Evolutionary conservation across 192 early-diverging fungal genomes (phyloP), one percentile per base, ranked within the genome.

Genomic region (Coemansia reversa): DNA sequence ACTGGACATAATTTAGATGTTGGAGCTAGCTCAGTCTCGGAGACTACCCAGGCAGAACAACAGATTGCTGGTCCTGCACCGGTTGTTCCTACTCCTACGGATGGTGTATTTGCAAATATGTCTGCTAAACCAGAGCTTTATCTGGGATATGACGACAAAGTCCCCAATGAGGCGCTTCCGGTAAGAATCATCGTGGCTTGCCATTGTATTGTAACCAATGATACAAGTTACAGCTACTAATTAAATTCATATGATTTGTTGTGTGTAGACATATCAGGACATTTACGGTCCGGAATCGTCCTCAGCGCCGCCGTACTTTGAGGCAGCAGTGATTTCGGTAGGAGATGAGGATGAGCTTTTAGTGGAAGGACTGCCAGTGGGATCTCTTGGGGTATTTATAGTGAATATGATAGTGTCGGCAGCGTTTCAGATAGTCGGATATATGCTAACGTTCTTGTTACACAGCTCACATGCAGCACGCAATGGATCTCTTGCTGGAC

Each of bases 321-420:
- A 92, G 74, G 90, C 92, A 0, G 90, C 92, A 11, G 83, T 90
- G 8, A 85, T 91, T 58, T 79, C 86, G 9, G 83, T 88, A 30
- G 87, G 87, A 12, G 86, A 91, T 66, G 91, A 92, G 42, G 95
- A 93, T 51, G 88, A 94, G 69, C 74, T 98, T 4, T 74, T 95
- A 7, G 88, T 98, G 9, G 96, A 98, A 59, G 93, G 95, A 12
- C 60, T 98, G 61, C 93, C 96, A 3, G 93, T 95, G 7, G 95
- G 95, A 7, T 86, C 86, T 49, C 61, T 88, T 14, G 82, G 91
- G 35, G 73, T 88, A 45, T 93, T 94, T 65, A 50, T 91, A 22
- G 89, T 92, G 65, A 94, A 93, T 74, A 84, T 94, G 83, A 50
- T 84, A 73, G 88, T 90, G 39, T 92, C 91, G 23, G 86, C 86